These are phyloP conservation scores for Colletotrichum tanaceti DNA, from an alignment of 2,329 filamentous ascomycete genomes.

Conservation along the genomic window DNA sequence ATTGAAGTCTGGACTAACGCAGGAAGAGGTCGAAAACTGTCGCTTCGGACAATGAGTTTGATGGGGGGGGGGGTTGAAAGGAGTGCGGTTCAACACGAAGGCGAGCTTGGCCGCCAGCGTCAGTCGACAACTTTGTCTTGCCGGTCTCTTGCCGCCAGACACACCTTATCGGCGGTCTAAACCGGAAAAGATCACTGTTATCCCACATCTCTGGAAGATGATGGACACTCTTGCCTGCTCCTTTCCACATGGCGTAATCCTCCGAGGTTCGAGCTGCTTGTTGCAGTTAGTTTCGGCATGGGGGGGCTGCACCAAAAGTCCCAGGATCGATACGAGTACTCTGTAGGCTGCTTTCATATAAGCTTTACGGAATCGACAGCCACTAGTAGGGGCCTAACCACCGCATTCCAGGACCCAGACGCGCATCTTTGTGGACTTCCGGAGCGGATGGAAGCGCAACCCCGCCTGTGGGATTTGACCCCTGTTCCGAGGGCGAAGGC, in stretches of 20 bases:
- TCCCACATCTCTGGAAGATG: not conserved
- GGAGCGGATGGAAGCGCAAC: conserved; percentile 7
- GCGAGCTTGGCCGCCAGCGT: too few species aligned
- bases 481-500: not conserved
- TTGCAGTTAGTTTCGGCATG: conserved; percentile 22
- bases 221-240: not conserved
- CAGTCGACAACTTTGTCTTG: not conserved
- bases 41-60: too few species aligned
- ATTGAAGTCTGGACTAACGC: not conserved
- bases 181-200: not conserved
- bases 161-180: not conserved
- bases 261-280: conserved; percentile 25
- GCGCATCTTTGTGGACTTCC: conserved; percentile 14
- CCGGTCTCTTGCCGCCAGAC: too few species aligned
- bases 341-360: not conserved
- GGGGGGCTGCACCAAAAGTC: conserved; percentile 9
- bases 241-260: conserved; percentile 12
- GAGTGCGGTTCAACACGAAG: not conserved
- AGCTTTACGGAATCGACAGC: not conserved
- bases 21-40: fast-evolving
- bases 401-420: not conserved
- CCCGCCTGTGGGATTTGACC: conserved; percentile 22
- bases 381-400: not conserved
- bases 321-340: conserved; percentile 6
- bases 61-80: too few species aligned